Evolutionary conservation across 495 filamentous ascomycete species (phyloP).

Genomic region (Platismatia glauca): DNA sequence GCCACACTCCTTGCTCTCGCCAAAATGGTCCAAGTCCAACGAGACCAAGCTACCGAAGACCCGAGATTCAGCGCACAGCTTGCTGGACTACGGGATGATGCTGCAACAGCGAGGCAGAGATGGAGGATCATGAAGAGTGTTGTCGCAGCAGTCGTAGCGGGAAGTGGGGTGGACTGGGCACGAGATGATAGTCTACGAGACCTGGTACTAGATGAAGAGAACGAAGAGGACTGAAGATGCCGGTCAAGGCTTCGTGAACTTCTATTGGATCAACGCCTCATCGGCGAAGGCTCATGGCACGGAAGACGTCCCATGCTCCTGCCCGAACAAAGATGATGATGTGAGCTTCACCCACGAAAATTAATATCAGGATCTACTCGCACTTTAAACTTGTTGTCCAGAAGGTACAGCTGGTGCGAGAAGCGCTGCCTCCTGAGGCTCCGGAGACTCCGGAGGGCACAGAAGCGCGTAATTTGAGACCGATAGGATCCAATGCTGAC

Average conservation of each 20-base stretch:
- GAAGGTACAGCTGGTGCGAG: not conserved
- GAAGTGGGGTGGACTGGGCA: constrained; percentile 79
- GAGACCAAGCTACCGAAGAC: constrained; percentile 41
- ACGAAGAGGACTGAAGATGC: constrained; percentile 29
- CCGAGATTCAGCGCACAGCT: constrained; percentile 44
- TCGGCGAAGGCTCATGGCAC: not conserved
- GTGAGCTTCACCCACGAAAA: not conserved
- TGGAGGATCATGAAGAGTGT: constrained; percentile 71
- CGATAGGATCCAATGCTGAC: not conserved
- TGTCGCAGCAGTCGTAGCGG: constrained; percentile 63
- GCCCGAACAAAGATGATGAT: not conserved
- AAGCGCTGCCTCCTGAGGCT: not conserved
- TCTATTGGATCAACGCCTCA: not conserved
- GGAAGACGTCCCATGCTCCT: not conserved
- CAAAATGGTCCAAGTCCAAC: constrained; percentile 44
- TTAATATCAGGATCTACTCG: not conserved
- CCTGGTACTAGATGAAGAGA: constrained; percentile 67
- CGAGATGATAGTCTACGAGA: constrained; percentile 57
- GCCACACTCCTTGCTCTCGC: constrained; percentile 51
- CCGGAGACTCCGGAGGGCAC: not conserved
- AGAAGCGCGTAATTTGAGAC: not conserved
- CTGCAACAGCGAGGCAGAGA: constrained; percentile 47
- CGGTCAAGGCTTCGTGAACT: not conserved
- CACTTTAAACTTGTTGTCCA: not conserved
- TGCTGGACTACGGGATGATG: constrained; percentile 44